Conservation (phyloP, 441 rosid genomes). For the Bocquillonia castaneifolia region DNA sequence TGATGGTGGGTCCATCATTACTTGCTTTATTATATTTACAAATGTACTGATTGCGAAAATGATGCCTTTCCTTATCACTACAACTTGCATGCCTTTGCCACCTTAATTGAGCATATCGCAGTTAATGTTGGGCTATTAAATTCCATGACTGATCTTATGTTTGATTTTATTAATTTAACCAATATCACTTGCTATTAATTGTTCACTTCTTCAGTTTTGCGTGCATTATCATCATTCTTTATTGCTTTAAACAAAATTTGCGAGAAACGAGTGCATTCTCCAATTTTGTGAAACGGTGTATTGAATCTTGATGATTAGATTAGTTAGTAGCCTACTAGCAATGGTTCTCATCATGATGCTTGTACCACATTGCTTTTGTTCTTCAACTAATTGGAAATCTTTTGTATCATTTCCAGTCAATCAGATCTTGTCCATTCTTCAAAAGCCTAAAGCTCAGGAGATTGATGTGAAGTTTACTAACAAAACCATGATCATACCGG, state of each 20-base stretch:
- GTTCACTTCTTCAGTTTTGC: background rate
- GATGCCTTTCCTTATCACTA: background rate
- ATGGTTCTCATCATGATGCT: background rate
- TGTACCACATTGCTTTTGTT: constrained; percentile 10
- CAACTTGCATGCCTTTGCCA: background rate
- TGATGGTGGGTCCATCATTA: constrained; percentile 41
- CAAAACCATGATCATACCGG: constrained; percentile 12
- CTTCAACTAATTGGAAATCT: constrained; percentile 14
- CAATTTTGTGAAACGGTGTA: background rate
- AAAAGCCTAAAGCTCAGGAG: constrained; percentile 36
- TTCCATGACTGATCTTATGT: background rate
- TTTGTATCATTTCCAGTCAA: constrained; percentile 38
- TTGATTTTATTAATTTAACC: background rate
- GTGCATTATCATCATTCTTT: background rate
- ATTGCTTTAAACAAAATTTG: background rate
- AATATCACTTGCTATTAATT: background rate
- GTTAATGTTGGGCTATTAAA: background rate
- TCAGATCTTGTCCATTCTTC: constrained; percentile 64
- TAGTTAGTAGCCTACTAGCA: background rate
- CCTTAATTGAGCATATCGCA: background rate
- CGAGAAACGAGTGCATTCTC: background rate
- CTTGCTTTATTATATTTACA: constrained; percentile 2
- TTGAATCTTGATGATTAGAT: background rate
- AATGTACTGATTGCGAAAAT: background rate
- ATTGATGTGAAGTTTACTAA: constrained; percentile 23